A percentile compares a stretch with the other conserved stretches of the same genome.
Conservation (phyloP, 1,139 yeast species). For the Kurtzmaniella quercitrusa region DNA sequence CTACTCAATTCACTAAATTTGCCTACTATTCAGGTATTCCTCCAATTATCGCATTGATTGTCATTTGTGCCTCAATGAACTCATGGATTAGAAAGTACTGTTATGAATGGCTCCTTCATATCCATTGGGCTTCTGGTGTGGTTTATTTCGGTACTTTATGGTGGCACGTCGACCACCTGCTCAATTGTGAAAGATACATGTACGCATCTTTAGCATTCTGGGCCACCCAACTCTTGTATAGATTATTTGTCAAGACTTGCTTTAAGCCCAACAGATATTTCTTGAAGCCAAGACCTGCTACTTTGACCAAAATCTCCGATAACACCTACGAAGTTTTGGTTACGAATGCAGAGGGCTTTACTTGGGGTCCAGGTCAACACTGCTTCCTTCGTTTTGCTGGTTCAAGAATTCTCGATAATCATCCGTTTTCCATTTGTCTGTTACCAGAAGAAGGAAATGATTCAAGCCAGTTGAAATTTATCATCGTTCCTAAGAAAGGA, state of each 20-base stretch:
- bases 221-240: slow-evolving; percentile 48
- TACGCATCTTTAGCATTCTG: slow-evolving; percentile 57
- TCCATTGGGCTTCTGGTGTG: slow-evolving; percentile 58
- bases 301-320: slow-evolving; percentile 25
- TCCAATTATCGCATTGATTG: slow-evolving; percentile 43
- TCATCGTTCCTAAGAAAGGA: slow-evolving; percentile 50
- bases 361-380: slow-evolving; percentile 63
- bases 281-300: slow-evolving; percentile 44
- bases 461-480: slow-evolving; percentile 33
- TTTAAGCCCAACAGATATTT: slow-evolving; percentile 41
- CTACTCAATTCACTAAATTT: slow-evolving; percentile 13
- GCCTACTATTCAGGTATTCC: slow-evolving; percentile 31
- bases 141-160: slow-evolving; percentile 50
- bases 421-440: slow-evolving; percentile 59
- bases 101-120: slow-evolving; percentile 52
- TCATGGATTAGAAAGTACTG: slow-evolving; percentile 36
- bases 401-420: slow-evolving; percentile 47
- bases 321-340: slow-evolving; percentile 41
- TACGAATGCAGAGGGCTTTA: slow-evolving; percentile 30
- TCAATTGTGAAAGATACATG: slow-evolving; percentile 45
- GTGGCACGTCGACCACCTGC: slow-evolving; percentile 42
- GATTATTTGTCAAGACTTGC: slow-evolving; percentile 49
- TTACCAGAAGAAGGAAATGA: slow-evolving; percentile 21
- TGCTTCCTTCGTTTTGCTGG: slow-evolving; percentile 49
- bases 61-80: slow-evolving; percentile 46